These are phyloP conservation scores for Hygrophoropsis aurantiaca DNA, from an alignment of 768 basidiomycete species.

Conservation along the genomic window DNA sequence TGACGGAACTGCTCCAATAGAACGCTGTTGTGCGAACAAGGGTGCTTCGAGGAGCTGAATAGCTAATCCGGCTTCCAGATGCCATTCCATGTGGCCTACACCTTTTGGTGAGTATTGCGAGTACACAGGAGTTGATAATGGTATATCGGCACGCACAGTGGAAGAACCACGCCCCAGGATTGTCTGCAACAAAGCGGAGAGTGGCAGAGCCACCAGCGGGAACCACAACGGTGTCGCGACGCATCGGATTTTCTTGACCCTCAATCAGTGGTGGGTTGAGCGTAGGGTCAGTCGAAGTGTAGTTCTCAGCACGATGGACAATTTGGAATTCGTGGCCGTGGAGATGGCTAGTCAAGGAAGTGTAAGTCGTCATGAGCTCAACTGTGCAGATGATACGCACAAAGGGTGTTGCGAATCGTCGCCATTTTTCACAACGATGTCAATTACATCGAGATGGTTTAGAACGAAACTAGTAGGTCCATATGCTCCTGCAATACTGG, in stretches of 20 bases:
- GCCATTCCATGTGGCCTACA: slow-evolving; percentile 76
- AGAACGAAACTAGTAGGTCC: slow-evolving; percentile 72
- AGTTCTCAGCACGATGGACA: slow-evolving; percentile 65
- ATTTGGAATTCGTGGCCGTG: slow-evolving; percentile 86
- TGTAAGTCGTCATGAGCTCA: no score
- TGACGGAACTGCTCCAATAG: slow-evolving; percentile 45
- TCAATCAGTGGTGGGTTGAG: slow-evolving; percentile 77
- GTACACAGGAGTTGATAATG: slow-evolving; percentile 1
- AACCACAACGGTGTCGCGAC: slow-evolving; percentile 80
- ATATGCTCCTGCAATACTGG: slow-evolving; percentile 60
- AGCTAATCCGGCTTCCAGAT: slow-evolving; percentile 76
- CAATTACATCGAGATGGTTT: slow-evolving; percentile 64
- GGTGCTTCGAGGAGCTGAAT: slow-evolving; percentile 79
- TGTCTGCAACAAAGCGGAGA: slow-evolving; percentile 76
- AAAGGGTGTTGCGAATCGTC: slow-evolving; percentile 79
- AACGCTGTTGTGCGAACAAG: slow-evolving; percentile 53
- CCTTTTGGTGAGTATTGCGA: neutral
- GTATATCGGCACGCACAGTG: slow-evolving; percentile 50
- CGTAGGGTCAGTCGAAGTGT: slow-evolving; percentile 63
- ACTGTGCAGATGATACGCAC: slow-evolving; percentile 36
- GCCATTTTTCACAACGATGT: slow-evolving; percentile 67
- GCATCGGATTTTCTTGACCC: slow-evolving; percentile 74
- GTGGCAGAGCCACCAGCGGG: slow-evolving; percentile 65
- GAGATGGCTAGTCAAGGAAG: slow-evolving; percentile 57
- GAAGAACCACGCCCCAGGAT: slow-evolving; percentile 83